Evolutionary conservation across 345 rosid genomes (phyloP).

Genomic region (Citrus trifoliata): DNA sequence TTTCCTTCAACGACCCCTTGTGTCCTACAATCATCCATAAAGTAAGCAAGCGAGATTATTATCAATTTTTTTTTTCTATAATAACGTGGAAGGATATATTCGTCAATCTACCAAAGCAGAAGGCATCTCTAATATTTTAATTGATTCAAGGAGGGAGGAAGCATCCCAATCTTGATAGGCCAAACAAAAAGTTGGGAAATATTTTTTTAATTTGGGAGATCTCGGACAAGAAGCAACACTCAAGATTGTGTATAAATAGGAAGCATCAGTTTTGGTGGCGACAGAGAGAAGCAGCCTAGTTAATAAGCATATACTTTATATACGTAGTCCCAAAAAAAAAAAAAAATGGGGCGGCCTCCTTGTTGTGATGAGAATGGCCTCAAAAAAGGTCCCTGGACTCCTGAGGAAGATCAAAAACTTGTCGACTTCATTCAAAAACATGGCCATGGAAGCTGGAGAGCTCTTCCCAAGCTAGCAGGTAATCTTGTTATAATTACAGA

Average conservation of each 20-base stretch:
- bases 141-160: neutral
- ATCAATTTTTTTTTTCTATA: too few relatives aligned
- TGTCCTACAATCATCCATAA: neutral
- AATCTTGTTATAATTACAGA: neutral
- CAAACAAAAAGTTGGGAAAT: constrained; percentile 15
- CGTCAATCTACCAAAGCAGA: neutral
- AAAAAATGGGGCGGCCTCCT: constrained; percentile 48
- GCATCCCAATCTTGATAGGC: constrained; percentile 21
- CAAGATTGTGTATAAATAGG: constrained; percentile 29
- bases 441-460: constrained; percentile 73
- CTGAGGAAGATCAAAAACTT: constrained; percentile 60
- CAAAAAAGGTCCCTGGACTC: constrained; percentile 68
- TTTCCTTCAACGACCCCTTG: neutral
- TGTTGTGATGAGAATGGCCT: constrained; percentile 59
- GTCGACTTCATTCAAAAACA: constrained; percentile 43
- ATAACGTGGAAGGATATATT: neutral
- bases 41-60: neutral
- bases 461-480: constrained; percentile 69
- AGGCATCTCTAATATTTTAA: neutral
- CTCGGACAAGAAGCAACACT: constrained; percentile 5
- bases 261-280: constrained; percentile 17
- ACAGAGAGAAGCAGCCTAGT: constrained; percentile 12
- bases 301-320: neutral
- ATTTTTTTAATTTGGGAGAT: constrained; percentile 6
- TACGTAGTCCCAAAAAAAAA: neutral